Base-by-base conservation (phyloP, 106 monocot genomes). In the Narthecium ossifragum region DNA sequence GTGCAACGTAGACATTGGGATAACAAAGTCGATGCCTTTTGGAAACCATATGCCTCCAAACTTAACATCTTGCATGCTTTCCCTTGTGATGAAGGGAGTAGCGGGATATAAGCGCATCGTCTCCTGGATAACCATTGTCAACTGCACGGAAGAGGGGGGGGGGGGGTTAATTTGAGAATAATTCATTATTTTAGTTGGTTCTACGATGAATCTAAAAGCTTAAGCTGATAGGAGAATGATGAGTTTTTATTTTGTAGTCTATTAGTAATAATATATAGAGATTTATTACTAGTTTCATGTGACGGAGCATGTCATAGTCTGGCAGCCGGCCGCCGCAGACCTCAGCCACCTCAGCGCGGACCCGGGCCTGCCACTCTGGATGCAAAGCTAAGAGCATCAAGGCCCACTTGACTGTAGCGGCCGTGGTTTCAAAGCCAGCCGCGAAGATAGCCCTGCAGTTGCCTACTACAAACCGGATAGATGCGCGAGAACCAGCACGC, bases 371-470 rank as follows among this genome's bases (percentile, higher is more conserved):
- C 90, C 90, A 90, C 18, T 82, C 72, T 5, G 64, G 72, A 36
- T 85, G 63, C 6, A 72, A 27, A 18, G 62, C 76, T 25, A 90
- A 82, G 31, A 90, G 66, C 81, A 90, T 61, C 22, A 90, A 46
- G 18, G 62, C 65, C 90, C 85, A 85, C 0, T 69, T 61, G 13
- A 73, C 66, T 2, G 81, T 29, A 39, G 73, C 72, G 4, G 81
- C 58, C 0, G 70, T 70, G 18, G 84, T 85, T 33, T 90, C 90
- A 34, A 81, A 73, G 4, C 90, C 90, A 6, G 85, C 85, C 29
- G 84, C 84, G 73, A 74, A 89, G 63, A 89, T 84, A 71, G 59
- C 84, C 80, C 82, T 85, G 69, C 90, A 90, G 67, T 82, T 90
- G 64, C 85, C 90, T 2, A 85, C 85, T n/a, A 90, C 67, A 61